These are phyloP conservation scores for Amanita inopinata DNA, from an alignment of 768 basidiomycete genomes.

Conservation along the genomic window DNA sequence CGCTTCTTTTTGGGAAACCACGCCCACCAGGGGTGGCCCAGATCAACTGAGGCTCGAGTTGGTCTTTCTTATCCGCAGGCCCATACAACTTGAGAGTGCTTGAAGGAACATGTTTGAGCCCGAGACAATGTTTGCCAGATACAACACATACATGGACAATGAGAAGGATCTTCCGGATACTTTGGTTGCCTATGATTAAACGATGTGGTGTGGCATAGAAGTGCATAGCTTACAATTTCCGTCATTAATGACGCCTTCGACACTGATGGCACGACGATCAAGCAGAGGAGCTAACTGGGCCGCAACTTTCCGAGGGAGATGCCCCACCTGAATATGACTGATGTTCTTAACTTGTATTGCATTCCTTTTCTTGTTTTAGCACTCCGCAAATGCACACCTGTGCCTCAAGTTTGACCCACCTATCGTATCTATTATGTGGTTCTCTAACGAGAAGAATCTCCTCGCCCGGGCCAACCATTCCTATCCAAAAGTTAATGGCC, in stretches of 20 bases:
- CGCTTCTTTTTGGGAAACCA: constrained; percentile 32
- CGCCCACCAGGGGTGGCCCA: constrained; percentile 70
- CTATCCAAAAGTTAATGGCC: constrained; percentile 24
- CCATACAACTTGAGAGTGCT: constrained; percentile 72
- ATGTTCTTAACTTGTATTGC: constrained; percentile 82
- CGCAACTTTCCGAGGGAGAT: constrained; percentile 56
- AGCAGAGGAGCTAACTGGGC: constrained; percentile 59
- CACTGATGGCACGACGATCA: constrained; percentile 49
- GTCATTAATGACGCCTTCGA: constrained; percentile 62
- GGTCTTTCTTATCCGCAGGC: constrained; percentile 42
- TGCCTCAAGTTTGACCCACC: constrained; percentile 24
- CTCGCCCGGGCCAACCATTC: constrained; percentile 72
- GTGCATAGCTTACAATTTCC: constrained; percentile 46
- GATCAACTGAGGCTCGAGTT: constrained; percentile 53
- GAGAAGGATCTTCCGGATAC: constrained; percentile 28
- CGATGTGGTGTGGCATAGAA: not conserved
- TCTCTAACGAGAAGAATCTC: constrained; percentile 62
- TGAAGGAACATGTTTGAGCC: constrained; percentile 1
- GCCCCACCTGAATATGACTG: constrained; percentile 65
- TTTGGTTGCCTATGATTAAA: not conserved
- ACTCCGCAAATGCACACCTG: not conserved
- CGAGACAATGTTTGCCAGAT: not conserved
- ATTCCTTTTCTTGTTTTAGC: constrained; percentile 34
- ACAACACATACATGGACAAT: constrained; percentile 48
- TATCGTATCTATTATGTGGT: constrained; percentile 59